A percentile compares a stretch with the other conserved stretches of the same genome.
phyloP scores from a whole-genome alignment of 1,284 basidiomycete species.

The Coriolopsis trogii region DNA sequence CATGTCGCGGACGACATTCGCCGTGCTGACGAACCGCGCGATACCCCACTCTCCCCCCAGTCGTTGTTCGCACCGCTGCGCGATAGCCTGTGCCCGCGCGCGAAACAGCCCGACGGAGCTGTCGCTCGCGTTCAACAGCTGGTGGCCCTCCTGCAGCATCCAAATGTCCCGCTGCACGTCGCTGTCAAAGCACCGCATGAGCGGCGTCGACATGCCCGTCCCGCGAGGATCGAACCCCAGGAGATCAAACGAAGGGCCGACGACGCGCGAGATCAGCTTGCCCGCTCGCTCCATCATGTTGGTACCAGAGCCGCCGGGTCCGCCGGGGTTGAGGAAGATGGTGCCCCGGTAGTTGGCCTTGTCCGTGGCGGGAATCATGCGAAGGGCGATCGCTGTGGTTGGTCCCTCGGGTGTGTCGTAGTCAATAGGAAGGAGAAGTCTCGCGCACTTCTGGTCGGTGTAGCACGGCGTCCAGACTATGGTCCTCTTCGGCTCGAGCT shows the following conservation, averaged over 20 bases:
- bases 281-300: slow-evolving; percentile 34
- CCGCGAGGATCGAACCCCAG: slow-evolving; percentile 52
- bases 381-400: slow-evolving; percentile 40
- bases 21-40: slow-evolving; percentile 44
- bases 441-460: slow-evolving; percentile 25
- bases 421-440: slow-evolving; percentile 39
- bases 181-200: slow-evolving; percentile 26
- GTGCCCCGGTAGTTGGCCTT: slow-evolving; percentile 44
- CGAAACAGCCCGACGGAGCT: slow-evolving; percentile 6
- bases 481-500: too few relatives aligned
- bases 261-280: slow-evolving; percentile 32
- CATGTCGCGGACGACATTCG: slow-evolving; percentile 53
- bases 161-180: slow-evolving; percentile 24
- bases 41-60: slow-evolving; percentile 32
- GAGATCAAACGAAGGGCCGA: slow-evolving; percentile 50
- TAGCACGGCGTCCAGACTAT: slow-evolving; percentile 32
- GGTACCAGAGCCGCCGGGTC: slow-evolving; percentile 53
- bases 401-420: slow-evolving; percentile 35
- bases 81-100: slow-evolving; percentile 16
- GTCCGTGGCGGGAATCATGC: slow-evolving; percentile 30
- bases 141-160: slow-evolving; percentile 11
- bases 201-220: slow-evolving; percentile 21
- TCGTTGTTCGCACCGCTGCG: slow-evolving; percentile 13
- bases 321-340: slow-evolving; percentile 54
- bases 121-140: slow-evolving; percentile 11